Evolutionary conservation across 257 asterid genomes (phyloP).

Genomic region (Solanum ossicruentum): DNA sequence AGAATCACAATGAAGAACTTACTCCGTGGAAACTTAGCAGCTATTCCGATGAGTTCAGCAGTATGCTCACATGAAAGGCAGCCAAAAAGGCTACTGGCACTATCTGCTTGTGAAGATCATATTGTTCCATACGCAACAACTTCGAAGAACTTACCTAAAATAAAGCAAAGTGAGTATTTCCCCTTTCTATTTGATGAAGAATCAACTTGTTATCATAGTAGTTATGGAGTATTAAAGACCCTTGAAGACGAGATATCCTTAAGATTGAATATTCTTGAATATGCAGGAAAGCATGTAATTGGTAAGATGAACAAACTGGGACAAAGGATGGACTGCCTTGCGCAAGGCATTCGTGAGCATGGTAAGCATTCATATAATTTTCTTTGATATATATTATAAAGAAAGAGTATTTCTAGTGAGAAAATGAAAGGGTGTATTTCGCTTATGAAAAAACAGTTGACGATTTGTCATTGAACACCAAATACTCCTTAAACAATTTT

Average conservation of each 20-base stretch:
- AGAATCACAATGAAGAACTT: not conserved
- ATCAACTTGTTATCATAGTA: not conserved
- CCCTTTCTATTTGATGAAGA: not conserved
- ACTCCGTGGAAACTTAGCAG: not conserved
- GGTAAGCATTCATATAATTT: not conserved
- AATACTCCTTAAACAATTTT: not conserved
- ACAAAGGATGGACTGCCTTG: conserved; percentile 20
- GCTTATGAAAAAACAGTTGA: not conserved
- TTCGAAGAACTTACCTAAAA: not conserved
- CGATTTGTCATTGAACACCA: no score
- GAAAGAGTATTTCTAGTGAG: no score
- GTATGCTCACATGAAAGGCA: not conserved
- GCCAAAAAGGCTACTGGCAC: not conserved
- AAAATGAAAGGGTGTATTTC: no score
- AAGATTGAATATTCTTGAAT: not conserved
- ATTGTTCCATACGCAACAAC: not conserved
- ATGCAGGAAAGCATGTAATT: conserved; percentile 25
- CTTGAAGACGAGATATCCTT: not conserved
- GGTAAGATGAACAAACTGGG: conserved; percentile 25
- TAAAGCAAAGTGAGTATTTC: not conserved
- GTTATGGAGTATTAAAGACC: not conserved
- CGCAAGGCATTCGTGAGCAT: conserved; percentile 35
- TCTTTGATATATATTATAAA: no score
- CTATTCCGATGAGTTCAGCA: not conserved
- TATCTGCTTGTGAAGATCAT: not conserved